phyloP scores from a whole-genome alignment of 768 basidiomycete genomes.

The Boletus rex-veris region DNA sequence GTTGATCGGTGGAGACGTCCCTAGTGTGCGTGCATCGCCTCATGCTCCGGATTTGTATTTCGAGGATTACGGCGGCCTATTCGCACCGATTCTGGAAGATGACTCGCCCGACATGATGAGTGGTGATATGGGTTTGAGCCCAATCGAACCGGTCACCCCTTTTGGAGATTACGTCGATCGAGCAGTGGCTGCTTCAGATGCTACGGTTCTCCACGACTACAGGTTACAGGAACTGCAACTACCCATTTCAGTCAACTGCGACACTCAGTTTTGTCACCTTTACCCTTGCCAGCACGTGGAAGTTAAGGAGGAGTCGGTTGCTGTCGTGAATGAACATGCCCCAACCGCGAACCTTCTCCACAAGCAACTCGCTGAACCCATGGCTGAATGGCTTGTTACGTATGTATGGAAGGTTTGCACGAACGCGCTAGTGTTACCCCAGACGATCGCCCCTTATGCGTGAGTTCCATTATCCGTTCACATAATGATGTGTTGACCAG shows the following conservation, averaged over 20 bases:
- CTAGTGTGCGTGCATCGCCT: conserved; percentile 15
- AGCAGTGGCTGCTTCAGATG: conserved; percentile 48
- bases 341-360: conserved; percentile 49
- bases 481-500: conserved; percentile 9
- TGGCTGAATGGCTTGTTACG: conserved; percentile 74
- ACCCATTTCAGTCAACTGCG: conserved; percentile 25
- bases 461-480: conserved; percentile 36
- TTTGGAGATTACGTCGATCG: conserved; percentile 76
- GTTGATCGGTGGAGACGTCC: conserved; percentile 2
- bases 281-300: conserved; percentile 15
- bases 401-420: conserved; percentile 84
- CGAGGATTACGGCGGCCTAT: conserved; percentile 37
- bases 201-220: conserved; percentile 23
- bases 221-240: conserved; percentile 16
- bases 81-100: conserved; percentile 64
- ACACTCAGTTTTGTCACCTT: conserved; percentile 22
- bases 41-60: conserved; percentile 15
- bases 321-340: conserved; percentile 38
- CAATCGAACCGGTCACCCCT: conserved; percentile 71
- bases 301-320: conserved; percentile 27
- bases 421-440: conserved; percentile 60
- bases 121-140: conserved; percentile 60
- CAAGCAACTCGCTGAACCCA: conserved; percentile 70
- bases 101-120: conserved; percentile 54
- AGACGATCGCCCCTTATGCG: conserved; percentile 50